Evolutionary conservation across 2,329 filamentous ascomycete genomes (phyloP).

Genomic region (Xylaria hypoxylon): DNA sequence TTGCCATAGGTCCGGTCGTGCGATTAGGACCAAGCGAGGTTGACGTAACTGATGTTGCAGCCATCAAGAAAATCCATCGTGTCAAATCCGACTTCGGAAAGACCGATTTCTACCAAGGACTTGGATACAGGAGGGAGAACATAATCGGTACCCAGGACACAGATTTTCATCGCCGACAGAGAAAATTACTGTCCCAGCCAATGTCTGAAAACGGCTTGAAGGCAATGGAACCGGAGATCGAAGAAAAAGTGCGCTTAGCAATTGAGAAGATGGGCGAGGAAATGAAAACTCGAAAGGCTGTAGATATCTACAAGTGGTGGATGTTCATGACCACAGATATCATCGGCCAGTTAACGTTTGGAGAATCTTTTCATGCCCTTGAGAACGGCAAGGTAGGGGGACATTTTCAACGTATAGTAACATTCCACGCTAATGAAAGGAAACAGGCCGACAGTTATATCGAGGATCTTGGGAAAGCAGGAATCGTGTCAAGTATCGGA

Average conservation of each 20-base stretch:
- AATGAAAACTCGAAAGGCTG: slow-evolving; percentile 49
- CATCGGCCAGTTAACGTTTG: slow-evolving; percentile 65
- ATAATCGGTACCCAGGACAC: slow-evolving; percentile 57
- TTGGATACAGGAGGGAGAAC: slow-evolving; percentile 41
- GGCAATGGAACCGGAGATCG: slow-evolving; percentile 51
- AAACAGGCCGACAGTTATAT: background rate
- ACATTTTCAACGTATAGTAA: background rate
- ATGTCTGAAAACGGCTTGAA: slow-evolving; percentile 55
- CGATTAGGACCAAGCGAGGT: slow-evolving; percentile 46
- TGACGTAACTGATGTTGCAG: slow-evolving; percentile 43
- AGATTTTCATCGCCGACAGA: slow-evolving; percentile 54
- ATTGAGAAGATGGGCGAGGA: slow-evolving; percentile 60
- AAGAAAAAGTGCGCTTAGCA: slow-evolving; percentile 53
- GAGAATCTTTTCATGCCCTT: slow-evolving; percentile 65
- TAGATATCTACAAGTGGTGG: slow-evolving; percentile 66
- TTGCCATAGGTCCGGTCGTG: slow-evolving; percentile 44
- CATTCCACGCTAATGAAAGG: background rate
- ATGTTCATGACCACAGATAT: slow-evolving; percentile 66
- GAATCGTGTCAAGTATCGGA: background rate
- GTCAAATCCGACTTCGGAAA: slow-evolving; percentile 50
- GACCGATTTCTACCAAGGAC: slow-evolving; percentile 42
- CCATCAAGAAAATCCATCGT: slow-evolving; percentile 46
- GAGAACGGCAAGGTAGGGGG: slow-evolving; percentile 59
- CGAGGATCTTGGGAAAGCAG: background rate
- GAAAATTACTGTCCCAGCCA: slow-evolving; percentile 57